Evolutionary conservation across 768 basidiomycete species (phyloP).

Genomic region (Pleurotus ostreatus): DNA sequence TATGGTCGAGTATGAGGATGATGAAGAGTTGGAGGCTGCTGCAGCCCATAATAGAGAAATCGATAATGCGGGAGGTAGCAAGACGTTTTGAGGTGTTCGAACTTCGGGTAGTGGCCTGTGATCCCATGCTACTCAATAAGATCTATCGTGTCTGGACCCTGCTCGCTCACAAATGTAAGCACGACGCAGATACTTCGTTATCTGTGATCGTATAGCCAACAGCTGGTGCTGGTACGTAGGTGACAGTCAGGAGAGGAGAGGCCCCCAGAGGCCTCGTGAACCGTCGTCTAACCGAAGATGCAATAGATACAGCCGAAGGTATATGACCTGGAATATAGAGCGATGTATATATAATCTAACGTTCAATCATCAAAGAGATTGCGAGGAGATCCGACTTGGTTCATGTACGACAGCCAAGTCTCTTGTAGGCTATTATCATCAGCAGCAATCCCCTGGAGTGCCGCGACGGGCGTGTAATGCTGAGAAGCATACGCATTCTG

Average conservation of each 20-base stretch:
- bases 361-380: constrained; percentile 35
- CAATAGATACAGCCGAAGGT: no score
- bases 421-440: constrained; percentile 59
- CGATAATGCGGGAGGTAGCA: background rate
- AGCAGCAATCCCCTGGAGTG: constrained; percentile 42
- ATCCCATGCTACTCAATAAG: no score
- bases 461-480: constrained; percentile 45
- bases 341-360: background rate
- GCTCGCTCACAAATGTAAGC: no score
- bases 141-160: no score
- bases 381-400: constrained; percentile 42
- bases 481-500: constrained; percentile 21
- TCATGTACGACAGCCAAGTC: constrained; percentile 69
- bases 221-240: no score
- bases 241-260: no score
- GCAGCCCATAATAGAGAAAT: background rate
- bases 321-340: no score
- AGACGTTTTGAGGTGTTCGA: background rate
- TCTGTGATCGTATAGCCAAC: no score
- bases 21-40: background rate
- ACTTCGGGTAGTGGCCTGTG: no score
- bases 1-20: background rate
- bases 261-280: no score
- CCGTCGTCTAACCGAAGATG: no score
- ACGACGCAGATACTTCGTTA: no score